Evolutionary conservation across 768 basidiomycete genomes (phyloP), one percentile per base, ranked within the genome.

Genomic region (Baorangia bicolor): DNA sequence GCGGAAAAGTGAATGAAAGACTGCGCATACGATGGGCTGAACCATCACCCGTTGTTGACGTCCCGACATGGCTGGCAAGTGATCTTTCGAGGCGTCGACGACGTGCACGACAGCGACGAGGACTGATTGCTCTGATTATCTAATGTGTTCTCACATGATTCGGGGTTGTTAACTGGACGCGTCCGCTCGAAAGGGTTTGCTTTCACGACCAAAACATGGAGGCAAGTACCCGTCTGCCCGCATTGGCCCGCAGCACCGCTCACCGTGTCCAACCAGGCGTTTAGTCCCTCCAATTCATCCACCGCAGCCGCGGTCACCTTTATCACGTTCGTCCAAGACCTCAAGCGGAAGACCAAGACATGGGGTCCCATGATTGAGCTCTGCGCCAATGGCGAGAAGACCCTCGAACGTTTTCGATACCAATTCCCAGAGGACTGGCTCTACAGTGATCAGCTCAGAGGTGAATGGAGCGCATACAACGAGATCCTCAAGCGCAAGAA

Each of bases 301-400:
- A 99, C 97, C 73, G 95, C 96, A 44, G 94, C 95, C 49, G 94
- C 97, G 73, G 97, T 99, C 62, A 91, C 92, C 2, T 97, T 99
- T 74, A 99, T 99, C 74, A 99, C 97, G 25, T 98, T 98, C 69
- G 96, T 99, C 3, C 97, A 99, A 74, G 97, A 98, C 79, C 82
- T 98, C 64, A 98, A 98, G 78, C 88, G 90, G 69, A 97, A 95
- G 78, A 92, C 93, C 53, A 91, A 92, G 76, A 81, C 88, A 84
- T 98, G 97, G 97, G 88, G 86, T 18, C 92, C 94, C 27, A 91
- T 96, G 83, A 94, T 99, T 70, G 94, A 94, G 55, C 84, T 94
- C 39, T 98, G 94, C 68, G 90, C 88, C 37, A 86, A 86, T 61
- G 96, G 97, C 56, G 97, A 99, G 78, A 95, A 96, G 82, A 95